phyloP scores from a whole-genome alignment of 2,329 filamentous ascomycete species.

The Dothistroma pini region DNA sequence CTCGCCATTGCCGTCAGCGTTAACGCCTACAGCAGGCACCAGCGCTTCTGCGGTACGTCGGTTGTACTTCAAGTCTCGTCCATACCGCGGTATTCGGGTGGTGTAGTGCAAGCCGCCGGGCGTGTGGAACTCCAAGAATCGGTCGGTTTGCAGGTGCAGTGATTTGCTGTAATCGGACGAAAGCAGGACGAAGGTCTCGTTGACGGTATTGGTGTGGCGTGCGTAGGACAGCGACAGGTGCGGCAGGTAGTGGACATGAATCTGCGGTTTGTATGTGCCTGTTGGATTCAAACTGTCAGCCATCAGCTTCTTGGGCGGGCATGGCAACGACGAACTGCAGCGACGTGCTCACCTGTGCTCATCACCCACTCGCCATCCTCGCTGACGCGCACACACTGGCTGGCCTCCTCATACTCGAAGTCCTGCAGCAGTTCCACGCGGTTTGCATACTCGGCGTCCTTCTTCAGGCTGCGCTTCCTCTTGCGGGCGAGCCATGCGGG shows the following conservation, averaged over 20 bases:
- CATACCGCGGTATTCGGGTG: constrained; percentile 87
- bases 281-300: constrained; percentile 24
- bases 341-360: constrained; percentile 69
- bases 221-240: constrained; percentile 92
- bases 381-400: constrained; percentile 80
- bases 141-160: constrained; percentile 86
- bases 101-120: constrained; percentile 82
- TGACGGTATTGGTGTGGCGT: constrained; percentile 86
- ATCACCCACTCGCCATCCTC: constrained; percentile 98
- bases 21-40: constrained; percentile 82
- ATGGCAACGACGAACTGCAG: neutral
- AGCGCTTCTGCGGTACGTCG: constrained; percentile 77
- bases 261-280: constrained; percentile 72
- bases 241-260: constrained; percentile 92
- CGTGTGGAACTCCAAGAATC: constrained; percentile 89
- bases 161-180: constrained; percentile 93
- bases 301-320: constrained; percentile 15
- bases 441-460: constrained; percentile 88
- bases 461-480: constrained; percentile 85
- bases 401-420: constrained; percentile 96
- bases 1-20: constrained; percentile 80
- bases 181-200: constrained; percentile 84
- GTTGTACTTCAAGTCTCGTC: constrained; percentile 84
- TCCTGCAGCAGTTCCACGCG: constrained; percentile 94
- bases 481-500: constrained; percentile 94